Evolutionary conservation across 805 yeast species (phyloP).

Genomic region (Lipomyces sp.): DNA sequence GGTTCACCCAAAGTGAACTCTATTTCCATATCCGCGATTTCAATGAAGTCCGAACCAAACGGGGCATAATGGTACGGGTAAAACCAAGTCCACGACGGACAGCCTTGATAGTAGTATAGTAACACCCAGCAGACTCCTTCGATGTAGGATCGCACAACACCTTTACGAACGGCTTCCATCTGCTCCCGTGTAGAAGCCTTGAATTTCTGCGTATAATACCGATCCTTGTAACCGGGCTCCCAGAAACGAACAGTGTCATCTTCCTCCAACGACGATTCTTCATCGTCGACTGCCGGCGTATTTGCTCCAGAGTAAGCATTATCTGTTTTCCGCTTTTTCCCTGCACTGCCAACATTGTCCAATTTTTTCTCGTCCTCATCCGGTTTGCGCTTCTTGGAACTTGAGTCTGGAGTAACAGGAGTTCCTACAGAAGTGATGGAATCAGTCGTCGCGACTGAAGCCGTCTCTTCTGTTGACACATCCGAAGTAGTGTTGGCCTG

Average conservation of each 20-base stretch:
- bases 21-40: slow-evolving; percentile 53
- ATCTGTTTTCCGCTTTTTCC: slow-evolving; percentile 18
- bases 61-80: slow-evolving; percentile 98
- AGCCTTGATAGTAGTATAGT: slow-evolving; percentile 92
- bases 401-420: slow-evolving; percentile 7
- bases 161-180: slow-evolving; percentile 55
- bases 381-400: slow-evolving; percentile 37
- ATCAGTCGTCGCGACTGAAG: slow-evolving; percentile 20
- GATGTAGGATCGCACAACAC: slow-evolving; percentile 72
- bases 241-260: slow-evolving; percentile 66
- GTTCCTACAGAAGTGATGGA: slow-evolving; percentile 31
- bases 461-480: slow-evolving; percentile 18
- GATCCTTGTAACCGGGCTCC: slow-evolving; percentile 83
- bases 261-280: slow-evolving; percentile 44
- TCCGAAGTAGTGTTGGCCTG: slow-evolving; percentile 17
- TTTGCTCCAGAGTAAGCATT: slow-evolving; percentile 12
- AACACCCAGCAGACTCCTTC: slow-evolving; percentile 98
- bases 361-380: slow-evolving; percentile 21
- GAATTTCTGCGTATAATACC: slow-evolving; percentile 83
- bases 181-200: slow-evolving; percentile 58
- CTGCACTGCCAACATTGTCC: slow-evolving; percentile 26
- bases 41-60: slow-evolving; percentile 83
- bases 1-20: slow-evolving; percentile 73
- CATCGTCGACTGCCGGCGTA: slow-evolving; percentile 46
- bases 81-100: slow-evolving; percentile 99